Conservation (phyloP, 108 stramenopile species). For the Heterococcus sp. region DNA sequence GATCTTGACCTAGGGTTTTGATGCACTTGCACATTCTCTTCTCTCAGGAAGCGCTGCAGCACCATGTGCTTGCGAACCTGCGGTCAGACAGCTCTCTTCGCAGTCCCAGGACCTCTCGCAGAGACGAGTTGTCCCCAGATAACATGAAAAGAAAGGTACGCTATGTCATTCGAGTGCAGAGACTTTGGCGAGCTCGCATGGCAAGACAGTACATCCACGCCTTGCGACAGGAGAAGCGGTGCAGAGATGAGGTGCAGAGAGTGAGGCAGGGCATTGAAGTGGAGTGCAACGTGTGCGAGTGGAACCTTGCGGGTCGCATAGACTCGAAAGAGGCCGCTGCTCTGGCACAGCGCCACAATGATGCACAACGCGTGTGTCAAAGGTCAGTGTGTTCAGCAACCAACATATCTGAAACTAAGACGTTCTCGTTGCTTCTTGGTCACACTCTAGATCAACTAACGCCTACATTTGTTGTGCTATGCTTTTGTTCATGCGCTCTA, state of each 20-base stretch:
- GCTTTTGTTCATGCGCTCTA: neutral
- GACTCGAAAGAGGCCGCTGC: slow-evolving; percentile 6
- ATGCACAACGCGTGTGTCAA: neutral
- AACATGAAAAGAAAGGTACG: no score
- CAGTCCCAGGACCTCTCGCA: no score
- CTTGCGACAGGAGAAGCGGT: slow-evolving; percentile 2
- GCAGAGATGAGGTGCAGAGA: slow-evolving; percentile 1
- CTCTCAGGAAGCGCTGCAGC: no score
- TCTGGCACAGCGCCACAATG: slow-evolving; percentile 1
- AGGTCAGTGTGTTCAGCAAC: neutral
- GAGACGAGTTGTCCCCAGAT: no score
- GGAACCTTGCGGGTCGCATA: no score
- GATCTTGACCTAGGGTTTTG: no score
- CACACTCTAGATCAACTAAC: neutral
- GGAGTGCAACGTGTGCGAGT: slow-evolving; percentile 25
- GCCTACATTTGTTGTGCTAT: neutral
- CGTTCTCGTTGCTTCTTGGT: neutral
- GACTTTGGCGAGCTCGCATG: neutral
- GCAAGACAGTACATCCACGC: neutral
- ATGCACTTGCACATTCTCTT: no score
- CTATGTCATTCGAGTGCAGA: neutral
- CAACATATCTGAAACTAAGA: no score
- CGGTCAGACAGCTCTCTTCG: no score
- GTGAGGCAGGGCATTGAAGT: slow-evolving; percentile 4
- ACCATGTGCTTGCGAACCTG: no score